Evolutionary conservation across 2,329 filamentous ascomycete genomes (phyloP).

Genomic region (Colletotrichum sp.): DNA sequence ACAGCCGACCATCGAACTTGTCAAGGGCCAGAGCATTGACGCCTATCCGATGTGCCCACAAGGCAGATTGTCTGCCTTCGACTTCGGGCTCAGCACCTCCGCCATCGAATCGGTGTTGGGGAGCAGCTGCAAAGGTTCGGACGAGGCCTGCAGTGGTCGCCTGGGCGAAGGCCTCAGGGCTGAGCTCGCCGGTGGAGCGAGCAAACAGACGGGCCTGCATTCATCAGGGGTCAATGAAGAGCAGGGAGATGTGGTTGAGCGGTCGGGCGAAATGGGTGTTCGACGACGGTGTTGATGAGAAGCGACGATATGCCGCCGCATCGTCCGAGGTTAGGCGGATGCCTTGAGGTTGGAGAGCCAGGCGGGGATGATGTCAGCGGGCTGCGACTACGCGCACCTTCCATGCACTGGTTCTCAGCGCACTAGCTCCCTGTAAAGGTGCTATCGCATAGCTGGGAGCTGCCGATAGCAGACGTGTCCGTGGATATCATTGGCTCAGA

Average conservation of each 20-base stretch:
- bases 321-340: not conserved
- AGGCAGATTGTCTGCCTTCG: constrained; percentile 16
- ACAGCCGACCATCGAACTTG: constrained; percentile 80
- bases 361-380: not conserved
- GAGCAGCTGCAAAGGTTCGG: constrained; percentile 70
- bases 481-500: not conserved
- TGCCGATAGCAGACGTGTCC: not conserved
- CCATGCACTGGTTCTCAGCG: not conserved
- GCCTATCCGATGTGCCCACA: constrained; percentile 77
- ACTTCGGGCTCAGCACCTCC: constrained; percentile 25
- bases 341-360: not conserved
- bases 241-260: not conserved
- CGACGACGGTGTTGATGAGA: not conserved
- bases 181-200: constrained; percentile 73
- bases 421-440: not conserved
- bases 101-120: constrained; percentile 74
- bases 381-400: not conserved
- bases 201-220: constrained; percentile 81
- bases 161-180: constrained; percentile 67
- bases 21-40: constrained; percentile 83
- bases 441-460: not conserved
- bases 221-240: constrained; percentile 33
- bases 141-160: constrained; percentile 71
- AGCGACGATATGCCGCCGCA: not conserved
- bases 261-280: not conserved